Conservation (phyloP, 768 basidiomycete genomes). For the Fomitopsis serialis region DNA sequence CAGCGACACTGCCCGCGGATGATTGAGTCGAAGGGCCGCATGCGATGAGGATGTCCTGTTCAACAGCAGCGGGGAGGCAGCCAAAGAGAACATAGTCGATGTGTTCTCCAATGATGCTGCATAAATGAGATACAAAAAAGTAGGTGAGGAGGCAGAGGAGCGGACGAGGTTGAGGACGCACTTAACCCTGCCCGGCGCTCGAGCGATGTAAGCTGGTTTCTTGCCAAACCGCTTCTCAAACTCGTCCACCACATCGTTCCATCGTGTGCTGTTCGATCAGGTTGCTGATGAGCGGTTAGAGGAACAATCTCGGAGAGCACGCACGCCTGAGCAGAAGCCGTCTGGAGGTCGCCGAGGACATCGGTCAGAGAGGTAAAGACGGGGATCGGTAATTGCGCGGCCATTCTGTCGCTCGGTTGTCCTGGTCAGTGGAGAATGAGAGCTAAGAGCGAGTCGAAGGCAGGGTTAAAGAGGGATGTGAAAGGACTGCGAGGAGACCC, state of each 20-base stretch:
- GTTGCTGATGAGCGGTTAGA: not conserved
- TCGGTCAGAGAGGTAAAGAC: constrained; percentile 53
- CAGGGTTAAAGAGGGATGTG: not conserved
- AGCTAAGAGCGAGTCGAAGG: not conserved
- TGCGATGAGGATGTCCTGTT: constrained; percentile 81
- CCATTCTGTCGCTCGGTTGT: constrained; percentile 29
- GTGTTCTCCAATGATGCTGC: constrained; percentile 57
- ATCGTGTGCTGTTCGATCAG: constrained; percentile 36
- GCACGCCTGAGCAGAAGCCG: constrained; percentile 48
- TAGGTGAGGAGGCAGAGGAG: not conserved
- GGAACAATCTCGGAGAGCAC: constrained; percentile 2
- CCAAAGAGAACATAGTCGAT: constrained; percentile 84
- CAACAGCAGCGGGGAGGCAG: constrained; percentile 80
- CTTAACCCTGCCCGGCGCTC: constrained; percentile 84
- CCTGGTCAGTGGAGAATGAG: not conserved
- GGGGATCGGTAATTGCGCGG: constrained; percentile 53
- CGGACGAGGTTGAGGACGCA: constrained; percentile 24
- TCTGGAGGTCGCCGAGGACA: constrained; percentile 47
- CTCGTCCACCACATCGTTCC: constrained; percentile 55
- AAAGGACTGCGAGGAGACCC: not conserved
- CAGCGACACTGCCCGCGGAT: constrained; percentile 48
- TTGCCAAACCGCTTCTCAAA: constrained; percentile 61
- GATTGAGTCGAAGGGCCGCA: constrained; percentile 34
- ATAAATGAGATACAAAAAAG: not conserved
- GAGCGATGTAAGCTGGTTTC: constrained; percentile 62